These are phyloP conservation scores for Brassica rapa DNA, from an alignment of 345 rosid species.

Conservation along the genomic window DNA sequence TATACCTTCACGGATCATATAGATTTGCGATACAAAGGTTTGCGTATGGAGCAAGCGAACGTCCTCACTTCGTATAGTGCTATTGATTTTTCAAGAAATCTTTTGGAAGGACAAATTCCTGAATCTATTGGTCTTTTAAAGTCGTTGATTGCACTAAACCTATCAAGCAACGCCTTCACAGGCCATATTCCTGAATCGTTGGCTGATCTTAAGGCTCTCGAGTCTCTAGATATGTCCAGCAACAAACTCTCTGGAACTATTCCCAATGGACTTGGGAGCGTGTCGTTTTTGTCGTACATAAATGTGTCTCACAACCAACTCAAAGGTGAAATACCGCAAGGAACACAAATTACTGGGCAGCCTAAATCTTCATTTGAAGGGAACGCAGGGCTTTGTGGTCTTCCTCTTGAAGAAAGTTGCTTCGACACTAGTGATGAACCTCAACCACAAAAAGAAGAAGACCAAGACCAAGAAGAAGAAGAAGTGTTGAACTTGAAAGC, in stretches of 20 bases:
- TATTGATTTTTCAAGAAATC: conserved; percentile 20
- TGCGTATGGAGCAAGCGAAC: not conserved
- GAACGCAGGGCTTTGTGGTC: conserved; percentile 1
- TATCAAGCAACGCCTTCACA: conserved; percentile 24
- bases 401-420: conserved; percentile 1
- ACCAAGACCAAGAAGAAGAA: not conserved
- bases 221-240: conserved; percentile 19
- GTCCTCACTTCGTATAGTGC: not conserved
- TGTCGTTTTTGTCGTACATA: conserved; percentile 6
- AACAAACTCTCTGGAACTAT: conserved; percentile 19
- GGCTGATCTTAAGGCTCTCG: not conserved
- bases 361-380: not conserved
- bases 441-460: not conserved
- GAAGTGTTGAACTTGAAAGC: not conserved
- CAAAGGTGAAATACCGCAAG: not conserved
- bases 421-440: not conserved
- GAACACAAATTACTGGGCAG: not conserved
- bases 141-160: conserved; percentile 21
- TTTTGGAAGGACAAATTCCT: not conserved
- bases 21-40: conserved; percentile 26
- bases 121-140: conserved; percentile 21
- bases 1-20: not conserved
- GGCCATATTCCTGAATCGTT: conserved; percentile 25
- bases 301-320: not conserved
- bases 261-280: not conserved